Conservation (phyloP, 768 basidiomycete genomes). For the Boletus edulis region DNA sequence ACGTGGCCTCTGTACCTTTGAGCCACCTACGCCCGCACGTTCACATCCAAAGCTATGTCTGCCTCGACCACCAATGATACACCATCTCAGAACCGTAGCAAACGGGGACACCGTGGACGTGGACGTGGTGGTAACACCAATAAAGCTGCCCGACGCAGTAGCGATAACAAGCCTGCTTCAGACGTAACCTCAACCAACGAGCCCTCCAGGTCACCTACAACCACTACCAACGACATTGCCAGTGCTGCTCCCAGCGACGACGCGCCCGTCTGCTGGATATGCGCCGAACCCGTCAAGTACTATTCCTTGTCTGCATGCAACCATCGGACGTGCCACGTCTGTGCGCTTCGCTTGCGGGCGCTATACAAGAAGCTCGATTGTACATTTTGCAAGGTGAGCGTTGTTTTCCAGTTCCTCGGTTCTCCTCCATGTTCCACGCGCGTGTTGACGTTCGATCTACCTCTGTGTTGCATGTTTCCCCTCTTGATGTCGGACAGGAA, state of each 20-base stretch:
- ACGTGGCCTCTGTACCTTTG: neutral
- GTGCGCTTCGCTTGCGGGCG: constrained; percentile 81
- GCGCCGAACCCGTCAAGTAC: constrained; percentile 91
- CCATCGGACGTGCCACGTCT: constrained; percentile 94
- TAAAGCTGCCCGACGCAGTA: constrained; percentile 2
- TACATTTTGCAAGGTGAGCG: constrained; percentile 88
- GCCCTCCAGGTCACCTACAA: neutral
- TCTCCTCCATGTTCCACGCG: neutral
- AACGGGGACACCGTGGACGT: constrained; percentile 20
- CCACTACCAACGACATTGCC: neutral
- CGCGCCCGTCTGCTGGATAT: constrained; percentile 76
- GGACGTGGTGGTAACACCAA: constrained; percentile 16
- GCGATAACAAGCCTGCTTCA: neutral
- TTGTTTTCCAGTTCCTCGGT: no score
- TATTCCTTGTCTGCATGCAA: constrained; percentile 88
- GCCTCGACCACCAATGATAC: constrained; percentile 16
- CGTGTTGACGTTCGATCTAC: neutral
- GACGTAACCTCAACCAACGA: neutral
- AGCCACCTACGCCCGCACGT: neutral
- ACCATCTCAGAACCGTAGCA: constrained; percentile 1
- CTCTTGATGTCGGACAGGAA: constrained; percentile 42
- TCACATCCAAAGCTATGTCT: constrained; percentile 10
- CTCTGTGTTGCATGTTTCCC: no score
- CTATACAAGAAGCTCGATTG: constrained; percentile 94
- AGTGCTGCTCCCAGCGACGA: constrained; percentile 23